phyloP scores from a whole-genome alignment of 2,329 filamentous ascomycete genomes.

The Didymellaceae sp. region DNA sequence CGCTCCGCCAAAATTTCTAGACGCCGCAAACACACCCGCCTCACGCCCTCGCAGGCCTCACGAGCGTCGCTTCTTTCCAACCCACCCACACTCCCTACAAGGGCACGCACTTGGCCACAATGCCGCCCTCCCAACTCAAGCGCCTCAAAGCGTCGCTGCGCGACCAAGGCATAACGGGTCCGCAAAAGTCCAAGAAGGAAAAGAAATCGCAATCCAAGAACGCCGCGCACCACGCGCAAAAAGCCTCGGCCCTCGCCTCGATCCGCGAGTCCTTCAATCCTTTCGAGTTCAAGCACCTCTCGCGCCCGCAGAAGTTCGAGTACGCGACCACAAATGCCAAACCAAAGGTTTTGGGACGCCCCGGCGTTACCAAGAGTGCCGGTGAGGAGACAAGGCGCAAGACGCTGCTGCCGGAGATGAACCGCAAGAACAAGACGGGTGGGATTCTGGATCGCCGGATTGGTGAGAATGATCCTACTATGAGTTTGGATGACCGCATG shows the following conservation, averaged over 20 bases:
- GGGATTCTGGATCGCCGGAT: slow-evolving; percentile 93
- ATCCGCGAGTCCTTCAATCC: slow-evolving; percentile 98
- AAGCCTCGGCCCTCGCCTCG: slow-evolving; percentile 76
- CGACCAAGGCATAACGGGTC: slow-evolving; percentile 87
- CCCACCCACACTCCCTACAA: not conserved
- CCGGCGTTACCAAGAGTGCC: slow-evolving; percentile 81
- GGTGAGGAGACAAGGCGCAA: slow-evolving; percentile 86
- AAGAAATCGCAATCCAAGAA: slow-evolving; percentile 74
- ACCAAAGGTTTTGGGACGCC: slow-evolving; percentile 69
- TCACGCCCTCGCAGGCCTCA: slow-evolving; percentile 7
- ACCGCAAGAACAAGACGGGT: slow-evolving; percentile 86
- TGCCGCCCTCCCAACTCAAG: slow-evolving; percentile 97
- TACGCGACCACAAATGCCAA: slow-evolving; percentile 71
- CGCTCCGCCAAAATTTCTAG: slow-evolving; percentile 31
- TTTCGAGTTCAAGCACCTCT: slow-evolving; percentile 87
- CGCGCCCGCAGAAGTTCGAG: slow-evolving; percentile 82
- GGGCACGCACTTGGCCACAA: slow-evolving; percentile 51
- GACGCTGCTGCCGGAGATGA: slow-evolving; percentile 88
- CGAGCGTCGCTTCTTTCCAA: not conserved
- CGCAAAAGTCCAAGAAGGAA: slow-evolving; percentile 93
- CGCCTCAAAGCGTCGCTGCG: slow-evolving; percentile 88
- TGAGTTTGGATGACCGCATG: slow-evolving; percentile 93
- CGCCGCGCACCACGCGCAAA: slow-evolving; percentile 76
- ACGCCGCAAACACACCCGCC: not conserved
- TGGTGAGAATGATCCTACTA: slow-evolving; percentile 91